Conservation (phyloP, 164 flowering plant genomes). For the Euptelea pleiosperma region DNA sequence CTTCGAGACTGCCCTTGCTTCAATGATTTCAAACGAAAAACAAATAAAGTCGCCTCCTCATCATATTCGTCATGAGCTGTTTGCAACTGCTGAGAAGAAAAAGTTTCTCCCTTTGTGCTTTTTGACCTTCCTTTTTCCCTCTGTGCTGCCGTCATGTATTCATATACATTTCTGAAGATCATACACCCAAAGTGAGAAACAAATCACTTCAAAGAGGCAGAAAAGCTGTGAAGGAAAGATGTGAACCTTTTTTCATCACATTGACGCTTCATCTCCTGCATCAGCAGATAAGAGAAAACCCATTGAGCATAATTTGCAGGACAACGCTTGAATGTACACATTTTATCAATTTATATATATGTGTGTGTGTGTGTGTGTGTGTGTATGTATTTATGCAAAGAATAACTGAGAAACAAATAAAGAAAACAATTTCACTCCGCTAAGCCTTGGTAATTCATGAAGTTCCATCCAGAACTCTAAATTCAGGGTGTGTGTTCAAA, state of each 20-base stretch:
- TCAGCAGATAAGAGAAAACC: constrained; percentile 12
- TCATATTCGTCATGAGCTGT: constrained; percentile 75
- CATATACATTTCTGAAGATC: constrained; percentile 53
- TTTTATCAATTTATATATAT: too few species aligned
- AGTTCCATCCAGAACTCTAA: too few species aligned
- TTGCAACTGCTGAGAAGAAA: constrained; percentile 56
- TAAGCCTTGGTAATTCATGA: too few species aligned
- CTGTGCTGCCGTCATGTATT: constrained; percentile 45
- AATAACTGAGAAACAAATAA: too few species aligned
- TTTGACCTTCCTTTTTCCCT: constrained; percentile 63
- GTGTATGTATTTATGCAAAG: too few species aligned
- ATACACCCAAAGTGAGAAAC: constrained; percentile 16
- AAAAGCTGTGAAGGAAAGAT: constrained; percentile 13
- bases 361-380: too few species aligned
- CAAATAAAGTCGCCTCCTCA: constrained; percentile 74
- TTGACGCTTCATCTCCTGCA: constrained; percentile 90
- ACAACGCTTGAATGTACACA: not conserved
- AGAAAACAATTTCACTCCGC: too few species aligned
- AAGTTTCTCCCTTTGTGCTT: constrained; percentile 52
- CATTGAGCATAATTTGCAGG: not conserved
- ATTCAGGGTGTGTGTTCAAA: too few species aligned
- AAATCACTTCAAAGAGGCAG: constrained; percentile 7
- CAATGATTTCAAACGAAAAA: constrained; percentile 83
- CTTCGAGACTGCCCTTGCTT: constrained; percentile 88
- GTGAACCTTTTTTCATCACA: constrained; percentile 91